Evolutionary conservation across 257 asterid species (phyloP).

Genomic region (Avicennia marina): DNA sequence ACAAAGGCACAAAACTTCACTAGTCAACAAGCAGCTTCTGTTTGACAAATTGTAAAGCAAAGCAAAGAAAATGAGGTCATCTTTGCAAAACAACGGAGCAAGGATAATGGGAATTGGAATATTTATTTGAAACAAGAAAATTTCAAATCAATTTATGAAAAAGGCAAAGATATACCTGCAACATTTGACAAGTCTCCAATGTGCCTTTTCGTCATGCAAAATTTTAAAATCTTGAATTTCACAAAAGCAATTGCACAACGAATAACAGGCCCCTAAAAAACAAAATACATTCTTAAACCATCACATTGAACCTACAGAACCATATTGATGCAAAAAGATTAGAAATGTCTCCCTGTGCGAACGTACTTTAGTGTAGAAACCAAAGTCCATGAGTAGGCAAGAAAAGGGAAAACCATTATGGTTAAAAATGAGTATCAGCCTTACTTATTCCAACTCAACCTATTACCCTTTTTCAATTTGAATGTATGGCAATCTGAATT

Average conservation of each 20-base stretch:
- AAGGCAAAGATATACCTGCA: conserved; percentile 54
- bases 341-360: background rate
- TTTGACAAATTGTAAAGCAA: background rate
- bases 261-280: no score
- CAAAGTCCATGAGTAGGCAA: background rate
- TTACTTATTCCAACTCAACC: no score
- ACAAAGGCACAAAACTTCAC: background rate
- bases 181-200: conserved; percentile 79
- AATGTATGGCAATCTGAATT: no score
- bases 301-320: conserved; percentile 6
- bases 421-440: no score
- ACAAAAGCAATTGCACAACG: no score
- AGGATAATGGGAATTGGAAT: background rate
- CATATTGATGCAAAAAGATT: background rate
- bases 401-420: background rate
- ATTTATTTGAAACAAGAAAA: background rate
- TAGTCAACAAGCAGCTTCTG: background rate
- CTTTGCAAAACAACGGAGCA: background rate
- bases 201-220: conserved; percentile 86
- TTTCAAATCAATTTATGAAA: background rate
- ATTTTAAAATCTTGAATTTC: no score
- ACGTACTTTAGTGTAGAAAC: background rate
- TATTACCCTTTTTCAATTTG: no score
- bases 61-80: no score
- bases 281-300: background rate